Evolutionary conservation across 163 green algal species (phyloP), one percentile per base, ranked within the genome.

Genomic region (Trebouxiophyceae sp.): DNA sequence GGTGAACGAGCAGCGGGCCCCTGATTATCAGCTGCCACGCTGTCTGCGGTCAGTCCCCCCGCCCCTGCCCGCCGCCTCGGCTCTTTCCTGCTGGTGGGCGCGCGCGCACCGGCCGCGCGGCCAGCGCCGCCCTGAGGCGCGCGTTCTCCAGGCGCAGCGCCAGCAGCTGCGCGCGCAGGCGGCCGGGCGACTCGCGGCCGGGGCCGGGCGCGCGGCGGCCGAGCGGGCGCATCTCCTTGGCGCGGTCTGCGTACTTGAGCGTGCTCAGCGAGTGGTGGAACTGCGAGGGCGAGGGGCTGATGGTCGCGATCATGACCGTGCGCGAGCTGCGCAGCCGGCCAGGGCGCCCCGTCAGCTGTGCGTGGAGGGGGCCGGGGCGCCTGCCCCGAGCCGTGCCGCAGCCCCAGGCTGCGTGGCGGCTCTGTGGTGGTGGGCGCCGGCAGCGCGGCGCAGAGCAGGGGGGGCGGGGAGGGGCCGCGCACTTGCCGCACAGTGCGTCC

Each of bases 201-300:
- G 77, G 89, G 44, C 76, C 77, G 33, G 88, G 75, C 60, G 93
- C 92, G 50, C 82, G 81, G 24, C 87, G 74, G 31, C 93, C 73
- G 55, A 92, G 85, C 2, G 88, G 95, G 77, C 95, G 94, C 75
- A 96, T 96, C 69, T 95, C 88, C 76, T 96, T 96, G 50, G 89
- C 89, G 2, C 89, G 67, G 57, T 88, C 74, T 30, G 83, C 83
- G 66, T 90, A 90, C 77, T 91, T 91, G n/a, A 91, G 78, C 4
- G 84, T 91, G 75, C 87, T 89, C 65, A 91, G 78, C 29, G 78
- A 75, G 77, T 93, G 82, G 64, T 89, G 75, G 75, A 91, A 93
- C 69, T 93, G 84, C 32, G 84, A 72, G 32, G 64, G 66, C 26
- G 79, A 68, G n/a, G 72, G 70, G 4, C 69, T 62, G 5, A 93